phyloP scores from a whole-genome alignment of 1,139 yeast species.

The Martiniozyma asiatica region DNA sequence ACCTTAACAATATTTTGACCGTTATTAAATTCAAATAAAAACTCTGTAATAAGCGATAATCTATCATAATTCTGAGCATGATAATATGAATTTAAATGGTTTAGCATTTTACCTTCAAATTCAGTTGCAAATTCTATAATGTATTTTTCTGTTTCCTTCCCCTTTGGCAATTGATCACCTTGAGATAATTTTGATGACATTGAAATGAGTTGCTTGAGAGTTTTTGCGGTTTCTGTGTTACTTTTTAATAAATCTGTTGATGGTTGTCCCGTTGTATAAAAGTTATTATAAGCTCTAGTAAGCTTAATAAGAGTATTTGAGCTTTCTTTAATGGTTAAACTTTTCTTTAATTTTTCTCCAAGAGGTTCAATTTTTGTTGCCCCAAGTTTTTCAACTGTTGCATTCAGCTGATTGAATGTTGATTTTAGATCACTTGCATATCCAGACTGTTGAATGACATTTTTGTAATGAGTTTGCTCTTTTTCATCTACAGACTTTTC shows the following conservation, averaged over 20 bases:
- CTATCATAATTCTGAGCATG: slow-evolving; percentile 48
- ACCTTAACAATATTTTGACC: slow-evolving; percentile 75
- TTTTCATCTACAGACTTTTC: slow-evolving; percentile 48
- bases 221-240: slow-evolving; percentile 41
- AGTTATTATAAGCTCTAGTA: slow-evolving; percentile 67
- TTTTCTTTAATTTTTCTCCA: slow-evolving; percentile 61
- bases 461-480: slow-evolving; percentile 58
- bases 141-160: slow-evolving; percentile 35
- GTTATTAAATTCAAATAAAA: slow-evolving; percentile 74
- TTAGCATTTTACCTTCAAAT: slow-evolving; percentile 57
- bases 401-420: slow-evolving; percentile 48
- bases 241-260: slow-evolving; percentile 46
- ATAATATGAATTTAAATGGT: slow-evolving; percentile 45
- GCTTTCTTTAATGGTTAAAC: slow-evolving; percentile 67
- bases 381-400: slow-evolving; percentile 41
- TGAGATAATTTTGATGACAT: slow-evolving; percentile 50
- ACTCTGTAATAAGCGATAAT: slow-evolving; percentile 69
- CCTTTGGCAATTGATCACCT: slow-evolving; percentile 33
- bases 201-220: slow-evolving; percentile 61
- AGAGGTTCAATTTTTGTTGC: slow-evolving; percentile 59
- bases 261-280: slow-evolving; percentile 41
- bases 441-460: slow-evolving; percentile 45
- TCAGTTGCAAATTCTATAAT: slow-evolving; percentile 66
- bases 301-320: slow-evolving; percentile 64
- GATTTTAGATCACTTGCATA: slow-evolving; percentile 24